Percentiles rank a stretch among this genome's conserved stretches.
Conservation (phyloP, 1,139 yeast genomes). For the Sugiyamaella paludigena region DNA sequence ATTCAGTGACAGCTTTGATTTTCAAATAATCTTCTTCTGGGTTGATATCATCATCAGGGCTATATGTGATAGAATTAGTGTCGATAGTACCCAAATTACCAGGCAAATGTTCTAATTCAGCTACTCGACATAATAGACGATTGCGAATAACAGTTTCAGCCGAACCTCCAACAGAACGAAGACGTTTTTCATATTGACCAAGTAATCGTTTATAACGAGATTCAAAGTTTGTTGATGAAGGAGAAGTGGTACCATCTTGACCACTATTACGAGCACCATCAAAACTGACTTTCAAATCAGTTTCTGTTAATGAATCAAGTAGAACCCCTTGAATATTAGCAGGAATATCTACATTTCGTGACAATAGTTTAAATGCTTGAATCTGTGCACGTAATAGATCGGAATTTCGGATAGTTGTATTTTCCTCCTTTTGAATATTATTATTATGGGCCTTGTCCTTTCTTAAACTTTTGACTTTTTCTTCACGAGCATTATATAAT, state of each 20-base stretch:
- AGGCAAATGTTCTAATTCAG: slow-evolving; percentile 74
- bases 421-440: slow-evolving; percentile 14
- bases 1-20: slow-evolving; percentile 68
- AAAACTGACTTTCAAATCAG: slow-evolving; percentile 3
- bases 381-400: slow-evolving; percentile 63
- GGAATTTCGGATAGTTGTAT: slow-evolving; percentile 37
- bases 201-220: slow-evolving; percentile 6
- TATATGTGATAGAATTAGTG: slow-evolving; percentile 38
- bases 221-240: slow-evolving; percentile 4
- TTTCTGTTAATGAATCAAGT: slow-evolving; percentile 33
- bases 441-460: slow-evolving; percentile 1
- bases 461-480: slow-evolving; percentile 28
- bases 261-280: slow-evolving; percentile 1
- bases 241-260: slow-evolving; percentile 1
- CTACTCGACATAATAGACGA: slow-evolving; percentile 62
- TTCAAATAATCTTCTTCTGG: slow-evolving; percentile 49
- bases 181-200: slow-evolving; percentile 10
- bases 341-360: slow-evolving; percentile 79
- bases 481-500: slow-evolving; percentile 36
- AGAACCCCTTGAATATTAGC: slow-evolving; percentile 38
- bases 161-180: slow-evolving; percentile 28
- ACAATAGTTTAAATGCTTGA: slow-evolving; percentile 68
- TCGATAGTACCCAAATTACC: slow-evolving; percentile 70
- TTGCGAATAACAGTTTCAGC: slow-evolving; percentile 40
- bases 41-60: slow-evolving; percentile 46